These are phyloP conservation scores for Colletotrichum lentis DNA, from an alignment of 2,329 filamentous ascomycete genomes.

Conservation along the genomic window DNA sequence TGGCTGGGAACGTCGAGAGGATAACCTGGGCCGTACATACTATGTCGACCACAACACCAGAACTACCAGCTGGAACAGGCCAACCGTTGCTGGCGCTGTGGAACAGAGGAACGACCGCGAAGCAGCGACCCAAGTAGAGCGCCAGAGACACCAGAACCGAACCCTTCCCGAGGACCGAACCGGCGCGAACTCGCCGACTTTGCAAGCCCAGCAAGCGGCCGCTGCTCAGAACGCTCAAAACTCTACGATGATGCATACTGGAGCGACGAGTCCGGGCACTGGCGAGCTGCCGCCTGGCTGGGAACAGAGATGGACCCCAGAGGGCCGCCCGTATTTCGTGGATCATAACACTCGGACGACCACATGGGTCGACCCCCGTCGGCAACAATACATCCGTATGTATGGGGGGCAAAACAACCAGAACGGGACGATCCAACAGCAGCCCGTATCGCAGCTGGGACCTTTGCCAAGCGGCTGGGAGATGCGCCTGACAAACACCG, in stretches of 20 bases:
- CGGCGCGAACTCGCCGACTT: slow-evolving; percentile 87
- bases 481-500: slow-evolving; percentile 98
- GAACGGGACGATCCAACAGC: slow-evolving; percentile 91
- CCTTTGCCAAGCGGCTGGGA: slow-evolving; percentile 98
- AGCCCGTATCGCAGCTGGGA: slow-evolving; percentile 95
- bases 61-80: slow-evolving; percentile 95
- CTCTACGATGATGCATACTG: slow-evolving; percentile 91
- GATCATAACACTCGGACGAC: slow-evolving; percentile 98
- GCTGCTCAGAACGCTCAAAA: slow-evolving; percentile 59
- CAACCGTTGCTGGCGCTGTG: slow-evolving; percentile 78
- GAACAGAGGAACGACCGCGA: slow-evolving; percentile 83
- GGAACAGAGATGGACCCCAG: slow-evolving; percentile 95
- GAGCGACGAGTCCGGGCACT: slow-evolving; percentile 90
- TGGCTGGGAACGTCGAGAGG: slow-evolving; percentile 95
- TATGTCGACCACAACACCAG: slow-evolving; percentile 98
- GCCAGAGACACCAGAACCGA: slow-evolving; percentile 91
- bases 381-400: slow-evolving; percentile 98
- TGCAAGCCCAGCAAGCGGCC: slow-evolving; percentile 62
- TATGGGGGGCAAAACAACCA: slow-evolving; percentile 87
- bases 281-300: slow-evolving; percentile 94
- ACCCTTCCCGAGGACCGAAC: slow-evolving; percentile 96
- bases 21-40: slow-evolving; percentile 93
- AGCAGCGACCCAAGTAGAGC: slow-evolving; percentile 90
- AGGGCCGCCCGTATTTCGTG: slow-evolving; percentile 95
- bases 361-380: slow-evolving; percentile 96